Base-by-base conservation (phyloP, 306 rosid species). In the Rubus idaeus region DNA sequence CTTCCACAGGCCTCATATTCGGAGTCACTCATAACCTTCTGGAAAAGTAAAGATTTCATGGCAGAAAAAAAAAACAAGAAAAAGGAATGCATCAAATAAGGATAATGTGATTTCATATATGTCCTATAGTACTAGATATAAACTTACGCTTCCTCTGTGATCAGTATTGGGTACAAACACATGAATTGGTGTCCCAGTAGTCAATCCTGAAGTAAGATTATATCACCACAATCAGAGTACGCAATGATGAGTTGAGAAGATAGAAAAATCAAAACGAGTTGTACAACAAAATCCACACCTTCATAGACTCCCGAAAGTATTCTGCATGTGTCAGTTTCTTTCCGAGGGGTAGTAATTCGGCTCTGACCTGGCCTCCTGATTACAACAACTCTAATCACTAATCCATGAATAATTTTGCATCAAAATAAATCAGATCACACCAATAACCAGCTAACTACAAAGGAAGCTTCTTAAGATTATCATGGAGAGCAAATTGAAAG, bases 321-420 rank as follows among this genome's bases (percentile, higher is more conserved):
- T 83, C 74, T 83, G 72, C 98, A 95, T 3, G 97, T 90, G 87
- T 95, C 97, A 11, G 97, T 92, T 87, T 95, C 96, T 85, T 95
- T 95, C 75, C 98, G 86, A 23, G 97, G 98, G 20, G 97, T 94
- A 14, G 97, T 94, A 82, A 91, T 91, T 62, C 93, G 89, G 81
- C 98, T 91, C 80, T 94, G 98, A 74, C 97, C 97, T 42, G 98
- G 98, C 83, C 98, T 92, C 97, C 98, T 95, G 80, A 40, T 83
- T 41, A 83, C 42, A 60, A 79, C 49, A 82, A 81, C 23, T 66
- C 37, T 66, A 77, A 68, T 46, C 39, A n/a, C 90, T 50, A 89
- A 58, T 79, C 75, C 35, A 20, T 47, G 44, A 84, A 51, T 67
- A 64, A 35, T 20, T 30, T 42, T 52, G 77, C 67, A 68, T 79